Conservation (phyloP, 2,329 filamentous ascomycete genomes). For the Calonectria leucothoes region DNA sequence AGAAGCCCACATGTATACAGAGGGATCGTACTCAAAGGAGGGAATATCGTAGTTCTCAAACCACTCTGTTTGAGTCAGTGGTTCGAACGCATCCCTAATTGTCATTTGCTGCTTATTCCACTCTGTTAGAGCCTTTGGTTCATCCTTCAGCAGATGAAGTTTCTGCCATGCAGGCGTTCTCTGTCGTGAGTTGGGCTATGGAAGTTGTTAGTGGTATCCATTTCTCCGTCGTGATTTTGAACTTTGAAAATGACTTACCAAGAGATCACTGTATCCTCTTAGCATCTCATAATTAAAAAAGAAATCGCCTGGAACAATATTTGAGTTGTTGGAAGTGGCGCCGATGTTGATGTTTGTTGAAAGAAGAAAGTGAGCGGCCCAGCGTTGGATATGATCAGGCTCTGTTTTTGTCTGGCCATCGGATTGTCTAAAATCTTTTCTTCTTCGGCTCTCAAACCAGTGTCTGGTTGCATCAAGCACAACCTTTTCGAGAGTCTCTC, state of each 20-base stretch:
- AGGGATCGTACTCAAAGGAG: not conserved
- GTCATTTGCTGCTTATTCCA: not conserved
- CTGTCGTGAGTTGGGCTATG: not conserved
- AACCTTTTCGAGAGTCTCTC: not conserved
- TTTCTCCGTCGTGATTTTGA: no score
- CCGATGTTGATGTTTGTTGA: not conserved
- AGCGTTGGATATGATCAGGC: not conserved
- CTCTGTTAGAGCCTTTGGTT: not conserved
- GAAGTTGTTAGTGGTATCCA: not conserved
- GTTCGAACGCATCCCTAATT: no score
- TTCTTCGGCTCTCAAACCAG: not conserved
- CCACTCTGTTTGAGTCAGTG: not conserved
- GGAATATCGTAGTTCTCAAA: not conserved
- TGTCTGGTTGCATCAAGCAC: not conserved
- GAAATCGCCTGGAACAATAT: not conserved
- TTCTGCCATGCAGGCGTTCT: not conserved
- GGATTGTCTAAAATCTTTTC: not conserved
- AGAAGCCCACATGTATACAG: not conserved
- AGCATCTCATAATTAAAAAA: conserved; percentile 3
- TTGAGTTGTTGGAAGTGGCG: not conserved
- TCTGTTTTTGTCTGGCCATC: not conserved
- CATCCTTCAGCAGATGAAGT: not conserved
- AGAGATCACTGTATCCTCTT: not conserved
- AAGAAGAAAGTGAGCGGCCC: not conserved
- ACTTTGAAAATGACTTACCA: not conserved